Conservation (phyloP, 2,329 filamentous ascomycete genomes). For the Piedraia hortae region DNA sequence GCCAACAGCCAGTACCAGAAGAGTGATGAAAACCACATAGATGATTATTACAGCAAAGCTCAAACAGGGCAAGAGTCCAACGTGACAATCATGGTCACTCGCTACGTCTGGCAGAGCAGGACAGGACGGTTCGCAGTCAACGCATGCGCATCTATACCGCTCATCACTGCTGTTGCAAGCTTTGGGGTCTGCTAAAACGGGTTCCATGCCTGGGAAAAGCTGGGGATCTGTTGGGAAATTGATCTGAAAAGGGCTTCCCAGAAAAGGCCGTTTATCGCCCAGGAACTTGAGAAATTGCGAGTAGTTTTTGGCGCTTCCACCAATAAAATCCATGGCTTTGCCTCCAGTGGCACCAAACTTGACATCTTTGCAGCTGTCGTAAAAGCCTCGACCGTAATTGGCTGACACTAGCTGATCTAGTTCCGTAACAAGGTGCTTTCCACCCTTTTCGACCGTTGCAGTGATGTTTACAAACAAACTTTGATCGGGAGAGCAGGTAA, state of each 20-base stretch:
- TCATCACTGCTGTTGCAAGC: slow-evolving; percentile 76
- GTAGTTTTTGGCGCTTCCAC: slow-evolving; percentile 79
- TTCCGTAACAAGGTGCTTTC: slow-evolving; percentile 51
- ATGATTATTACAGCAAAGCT: slow-evolving; percentile 77
- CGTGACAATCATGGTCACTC: slow-evolving; percentile 42
- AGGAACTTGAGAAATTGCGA: slow-evolving; percentile 69
- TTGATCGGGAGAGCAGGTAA: slow-evolving; percentile 92
- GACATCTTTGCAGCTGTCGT: slow-evolving; percentile 93
- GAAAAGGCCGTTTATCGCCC: slow-evolving; percentile 61
- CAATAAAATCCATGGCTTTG: slow-evolving; percentile 85
- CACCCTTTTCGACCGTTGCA: slow-evolving; percentile 31
- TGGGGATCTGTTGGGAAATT: slow-evolving; percentile 48
- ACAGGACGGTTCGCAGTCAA: slow-evolving; percentile 74
- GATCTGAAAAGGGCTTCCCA: slow-evolving; percentile 91
- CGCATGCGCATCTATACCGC: slow-evolving; percentile 67
- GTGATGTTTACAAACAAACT: slow-evolving; percentile 90
- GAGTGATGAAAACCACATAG: slow-evolving; percentile 48
- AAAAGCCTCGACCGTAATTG: slow-evolving; percentile 66
- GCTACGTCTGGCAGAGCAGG: slow-evolving; percentile 54
- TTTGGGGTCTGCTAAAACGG: slow-evolving; percentile 45
- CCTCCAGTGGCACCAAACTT: slow-evolving; percentile 90
- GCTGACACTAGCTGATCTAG: slow-evolving; percentile 71
- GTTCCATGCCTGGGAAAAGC: slow-evolving; percentile 39
- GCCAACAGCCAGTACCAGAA: slow-evolving; percentile 36
- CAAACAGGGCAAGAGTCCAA: slow-evolving; percentile 71